Conservation (phyloP, 2,329 filamentous ascomycete species). For the Anthostomella pinea region DNA sequence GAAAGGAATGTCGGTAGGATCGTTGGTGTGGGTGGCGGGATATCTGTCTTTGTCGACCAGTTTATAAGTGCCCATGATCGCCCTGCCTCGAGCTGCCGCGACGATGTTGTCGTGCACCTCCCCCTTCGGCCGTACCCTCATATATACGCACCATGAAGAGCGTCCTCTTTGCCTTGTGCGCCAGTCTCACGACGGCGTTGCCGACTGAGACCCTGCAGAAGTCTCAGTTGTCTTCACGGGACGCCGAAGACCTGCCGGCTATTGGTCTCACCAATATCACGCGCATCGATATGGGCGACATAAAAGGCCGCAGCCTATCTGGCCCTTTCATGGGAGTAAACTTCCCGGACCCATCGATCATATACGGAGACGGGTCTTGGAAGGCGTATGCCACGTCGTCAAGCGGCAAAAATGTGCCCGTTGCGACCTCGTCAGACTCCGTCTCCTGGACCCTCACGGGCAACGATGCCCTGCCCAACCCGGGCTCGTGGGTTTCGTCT, state of each 20-base stretch:
- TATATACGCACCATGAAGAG: too few relatives aligned
- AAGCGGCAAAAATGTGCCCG: slow-evolving; percentile 25
- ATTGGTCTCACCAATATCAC: slow-evolving; percentile 27
- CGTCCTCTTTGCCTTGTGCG: too few relatives aligned
- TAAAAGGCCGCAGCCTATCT: slow-evolving; percentile 18
- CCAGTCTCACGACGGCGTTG: too few relatives aligned
- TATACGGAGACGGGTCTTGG: slow-evolving; percentile 30
- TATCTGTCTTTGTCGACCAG: too few relatives aligned
- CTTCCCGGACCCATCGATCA: slow-evolving; percentile 30
- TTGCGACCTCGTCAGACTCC: slow-evolving; percentile 27
- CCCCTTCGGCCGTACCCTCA: too few relatives aligned
- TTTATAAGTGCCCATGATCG: too few relatives aligned
- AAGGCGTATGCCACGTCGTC: slow-evolving; percentile 31
- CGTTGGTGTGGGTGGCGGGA: not conserved
- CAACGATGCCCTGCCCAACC: slow-evolving; percentile 27
- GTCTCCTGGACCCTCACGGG: slow-evolving; percentile 25
- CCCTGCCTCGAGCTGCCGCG: slow-evolving; percentile 3
- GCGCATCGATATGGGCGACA: slow-evolving; percentile 14
- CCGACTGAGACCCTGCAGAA: too few relatives aligned
- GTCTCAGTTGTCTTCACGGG: slow-evolving; percentile 4
- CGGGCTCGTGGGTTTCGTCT: slow-evolving; percentile 28
- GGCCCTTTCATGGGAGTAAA: slow-evolving; percentile 23
- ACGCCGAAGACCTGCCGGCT: too few relatives aligned
- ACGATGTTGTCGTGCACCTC: too few relatives aligned
- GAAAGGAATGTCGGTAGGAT: too few relatives aligned